Evolutionary conservation across 1,284 basidiomycete genomes (phyloP), one percentile per base, ranked within the genome.

Genomic region (Ustilago bromivora): DNA sequence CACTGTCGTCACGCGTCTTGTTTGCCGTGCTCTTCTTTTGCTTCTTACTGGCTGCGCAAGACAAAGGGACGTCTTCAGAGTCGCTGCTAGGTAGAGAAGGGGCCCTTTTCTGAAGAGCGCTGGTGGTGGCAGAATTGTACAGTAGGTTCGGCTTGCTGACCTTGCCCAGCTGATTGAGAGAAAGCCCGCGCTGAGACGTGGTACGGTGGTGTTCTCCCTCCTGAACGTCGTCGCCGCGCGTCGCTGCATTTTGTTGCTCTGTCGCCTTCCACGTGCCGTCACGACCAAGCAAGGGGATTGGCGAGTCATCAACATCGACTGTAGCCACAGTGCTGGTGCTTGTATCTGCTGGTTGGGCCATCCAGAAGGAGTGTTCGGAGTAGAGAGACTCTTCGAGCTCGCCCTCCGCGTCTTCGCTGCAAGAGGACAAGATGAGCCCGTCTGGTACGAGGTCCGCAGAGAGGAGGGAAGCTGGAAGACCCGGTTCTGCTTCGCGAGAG

Each of bases 381-480:
- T 49, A 12, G 19, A 52, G 61, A 28, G 60, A 66, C 2, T 71
- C 49, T 52, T 76, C 73, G 1, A 34, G 47, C 57, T 76, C 73
- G 23, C 68, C 73, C 19, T 76, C 67, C 6, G 68, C 73, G 32
- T 67, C 73, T 53, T 71, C 73, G 32, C 66, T 68, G 58, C 66
- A 70, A 0, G 73, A 67, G 23, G 58, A 59, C 4, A 62, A 57
- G 34, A 35, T 28, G 23, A 57, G 11, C n/a, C 36, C 49, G 13
- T 23, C 38, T 9, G 31, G 15, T 3, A 35, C 5, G 23, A 41
- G 11, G 4, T n/a, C 35, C 17, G 10, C 28, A 4, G 49, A 13
- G 10, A 51, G 49, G n/a, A 51, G 13, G 6, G 47, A 2, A 28
- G 32, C 40, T 17, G 41, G 5, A 4, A 34, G 23, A 7, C n/a